phyloP scores from a whole-genome alignment of 768 basidiomycete species.

The Termitomyces sp. region DNA sequence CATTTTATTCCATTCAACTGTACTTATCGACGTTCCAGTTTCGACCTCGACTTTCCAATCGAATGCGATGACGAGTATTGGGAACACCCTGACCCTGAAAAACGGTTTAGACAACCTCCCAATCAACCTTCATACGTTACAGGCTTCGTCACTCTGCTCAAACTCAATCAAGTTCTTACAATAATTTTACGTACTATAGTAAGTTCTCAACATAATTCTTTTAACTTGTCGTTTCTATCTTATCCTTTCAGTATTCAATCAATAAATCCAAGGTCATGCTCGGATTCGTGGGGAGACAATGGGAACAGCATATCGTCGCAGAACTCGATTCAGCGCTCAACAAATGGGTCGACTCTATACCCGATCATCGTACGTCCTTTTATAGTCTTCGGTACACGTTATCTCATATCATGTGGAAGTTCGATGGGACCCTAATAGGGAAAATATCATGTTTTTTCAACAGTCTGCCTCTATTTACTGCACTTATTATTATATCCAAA shows the following conservation, averaged over 20 bases:
- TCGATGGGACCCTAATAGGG: conserved; percentile 49
- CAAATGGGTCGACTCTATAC: conserved; percentile 64
- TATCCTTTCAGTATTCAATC: conserved; percentile 90
- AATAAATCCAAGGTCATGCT: conserved; percentile 65
- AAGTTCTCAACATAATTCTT: conserved; percentile 17
- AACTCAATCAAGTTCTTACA: conserved; percentile 59
- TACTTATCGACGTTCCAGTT: conserved; percentile 33
- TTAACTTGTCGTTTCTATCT: conserved; percentile 24
- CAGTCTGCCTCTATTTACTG: conserved; percentile 57
- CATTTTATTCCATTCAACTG: conserved; percentile 2
- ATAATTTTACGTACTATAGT: conserved; percentile 64
- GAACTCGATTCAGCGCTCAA: conserved; percentile 71
- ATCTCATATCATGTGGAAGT: conserved; percentile 23
- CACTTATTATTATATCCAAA: conserved; percentile 55
- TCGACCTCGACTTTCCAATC: conserved; percentile 65
- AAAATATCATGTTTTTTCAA: conserved; percentile 41
- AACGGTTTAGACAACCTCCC: conserved; percentile 66
- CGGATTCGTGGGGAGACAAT: conserved; percentile 55
- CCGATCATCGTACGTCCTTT: conserved; percentile 44
- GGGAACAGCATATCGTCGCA: conserved; percentile 67
- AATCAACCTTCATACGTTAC: conserved; percentile 53
- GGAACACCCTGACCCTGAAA: conserved; percentile 51
- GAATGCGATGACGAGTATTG: conserved; percentile 76
- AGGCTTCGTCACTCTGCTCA: conserved; percentile 51
- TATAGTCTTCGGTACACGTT: background rate